These are phyloP conservation scores for Alternaria solani DNA, from an alignment of 2,329 filamentous ascomycete species.

Conservation along the genomic window DNA sequence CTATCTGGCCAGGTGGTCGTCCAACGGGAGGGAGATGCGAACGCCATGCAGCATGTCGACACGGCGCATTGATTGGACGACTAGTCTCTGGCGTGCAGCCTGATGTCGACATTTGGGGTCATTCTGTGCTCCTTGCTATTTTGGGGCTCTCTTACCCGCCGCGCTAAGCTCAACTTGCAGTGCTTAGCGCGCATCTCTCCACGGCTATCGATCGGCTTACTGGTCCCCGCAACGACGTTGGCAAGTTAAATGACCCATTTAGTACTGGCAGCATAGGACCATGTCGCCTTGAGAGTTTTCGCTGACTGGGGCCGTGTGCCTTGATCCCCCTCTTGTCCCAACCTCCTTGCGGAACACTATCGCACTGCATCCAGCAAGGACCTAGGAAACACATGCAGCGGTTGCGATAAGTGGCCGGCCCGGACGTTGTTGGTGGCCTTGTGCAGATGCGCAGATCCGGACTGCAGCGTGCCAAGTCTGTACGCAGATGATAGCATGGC, in stretches of 20 bases:
- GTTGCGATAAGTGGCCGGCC: constrained; percentile 51
- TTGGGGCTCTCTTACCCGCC: constrained; percentile 52
- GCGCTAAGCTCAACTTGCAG: constrained; percentile 32
- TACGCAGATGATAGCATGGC: constrained; percentile 27
- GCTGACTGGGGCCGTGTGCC: constrained; percentile 32
- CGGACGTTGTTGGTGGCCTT: constrained; percentile 48
- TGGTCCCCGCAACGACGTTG: constrained; percentile 43
- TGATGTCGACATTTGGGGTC: constrained; percentile 46
- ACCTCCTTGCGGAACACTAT: constrained; percentile 40
- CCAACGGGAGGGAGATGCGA: constrained; percentile 41
- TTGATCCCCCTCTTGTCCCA: constrained; percentile 34
- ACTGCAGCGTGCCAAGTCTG: constrained; percentile 41
- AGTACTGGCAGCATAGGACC: constrained; percentile 29
- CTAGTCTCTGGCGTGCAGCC: constrained; percentile 34
- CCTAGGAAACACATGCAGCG: constrained; percentile 50
- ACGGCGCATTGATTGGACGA: constrained; percentile 41
- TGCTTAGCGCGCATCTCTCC: constrained; percentile 27
- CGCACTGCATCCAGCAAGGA: constrained; percentile 36
- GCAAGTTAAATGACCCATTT: constrained; percentile 44
- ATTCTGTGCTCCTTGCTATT: constrained; percentile 48
- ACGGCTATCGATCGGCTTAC: constrained; percentile 39
- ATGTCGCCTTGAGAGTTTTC: constrained; percentile 23
- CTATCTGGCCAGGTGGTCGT: constrained; percentile 37
- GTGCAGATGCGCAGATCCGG: constrained; percentile 45
- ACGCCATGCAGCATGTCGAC: constrained; percentile 35